Percentiles rank a stretch among this genome's conserved stretches.
phyloP scores from a whole-genome alignment of 2,329 filamentous ascomycete species.

The Plectosphaerella plurivora region DNA sequence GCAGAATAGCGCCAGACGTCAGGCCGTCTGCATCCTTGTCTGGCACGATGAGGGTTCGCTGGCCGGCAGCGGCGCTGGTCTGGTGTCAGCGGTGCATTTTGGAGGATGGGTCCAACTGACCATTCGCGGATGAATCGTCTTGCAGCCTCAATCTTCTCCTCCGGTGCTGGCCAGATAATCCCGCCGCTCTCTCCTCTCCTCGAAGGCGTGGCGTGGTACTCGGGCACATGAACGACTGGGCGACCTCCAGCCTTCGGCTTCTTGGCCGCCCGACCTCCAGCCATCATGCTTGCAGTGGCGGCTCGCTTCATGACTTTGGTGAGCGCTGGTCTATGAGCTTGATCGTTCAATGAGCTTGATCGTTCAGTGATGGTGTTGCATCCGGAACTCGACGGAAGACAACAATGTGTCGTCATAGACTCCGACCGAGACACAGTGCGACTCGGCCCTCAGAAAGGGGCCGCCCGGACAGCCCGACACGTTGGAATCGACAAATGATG shows the following conservation, averaged over 20 bases:
- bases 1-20: conserved; percentile 58
- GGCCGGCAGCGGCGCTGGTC: conserved; percentile 42
- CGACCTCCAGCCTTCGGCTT: conserved; percentile 7
- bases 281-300: background rate
- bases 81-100: conserved; percentile 6
- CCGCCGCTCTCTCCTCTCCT: conserved; percentile 37
- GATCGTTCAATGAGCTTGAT: no score
- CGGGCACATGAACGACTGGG: conserved; percentile 21
- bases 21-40: conserved; percentile 68
- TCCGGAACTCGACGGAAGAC: no score
- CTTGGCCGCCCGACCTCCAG: background rate
- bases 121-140: conserved; percentile 54
- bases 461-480: no score
- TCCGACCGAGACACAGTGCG: no score
- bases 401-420: no score
- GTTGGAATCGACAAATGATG: no score
- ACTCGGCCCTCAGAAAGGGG: no score
- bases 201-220: conserved; percentile 38
- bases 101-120: conserved; percentile 27
- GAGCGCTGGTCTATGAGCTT: no score
- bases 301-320: background rate
- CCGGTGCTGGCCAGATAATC: conserved; percentile 58
- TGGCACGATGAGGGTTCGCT: conserved; percentile 56
- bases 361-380: no score
- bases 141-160: conserved; percentile 48